Evolutionary conservation across 805 yeast species (phyloP), one percentile per base, ranked within the genome.

Genomic region (Myxozyma vanderwaltii): DNA sequence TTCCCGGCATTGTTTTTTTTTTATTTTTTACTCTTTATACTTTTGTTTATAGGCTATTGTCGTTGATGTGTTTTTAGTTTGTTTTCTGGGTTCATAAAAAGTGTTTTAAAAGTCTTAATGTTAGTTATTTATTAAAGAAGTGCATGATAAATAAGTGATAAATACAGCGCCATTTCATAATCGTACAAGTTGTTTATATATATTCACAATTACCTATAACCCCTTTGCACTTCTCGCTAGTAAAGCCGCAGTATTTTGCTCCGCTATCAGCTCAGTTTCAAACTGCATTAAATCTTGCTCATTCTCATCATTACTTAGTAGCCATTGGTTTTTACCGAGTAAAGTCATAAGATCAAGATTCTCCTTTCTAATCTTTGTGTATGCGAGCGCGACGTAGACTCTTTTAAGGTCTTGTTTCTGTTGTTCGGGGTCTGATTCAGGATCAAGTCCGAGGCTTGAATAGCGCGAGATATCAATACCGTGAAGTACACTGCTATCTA

Each of bases 251-350:
- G 54, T 51, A 35, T 58, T 58, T 41, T 61, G 62, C 36, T 58
- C 56, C 13, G 39, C 46, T 44, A 65, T 58, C 6, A 70, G 53
- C 33, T 64, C 59, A 7, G 13, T 38, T 26, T 71, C 72, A 13
- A 70, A 45, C 19, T 2, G 33, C 39, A 51, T 62, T 26, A 70
- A 51, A 33, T 57, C 52, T 38, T 63, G 63, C 52, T 70, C 74
- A 13, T 68, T 48, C 27, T 58, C 62, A 51, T 71, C 72, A 47
- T 71, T 71, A 1, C 67, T 68, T 6, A 69, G 63, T 19, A 71
- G 65, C 74, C 74, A 71, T 41, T 70, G 72, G 40, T 71, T 71
- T 49, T 69, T 63, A 13, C 73, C 74, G 43, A 55, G 64, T 38
- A 66, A 63, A 1, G 59, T 56, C 27, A 70, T 43, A 24, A 70